These are phyloP conservation scores for Pseudofabraea citricarpa DNA, from an alignment of 2,329 filamentous ascomycete species.

Conservation along the genomic window DNA sequence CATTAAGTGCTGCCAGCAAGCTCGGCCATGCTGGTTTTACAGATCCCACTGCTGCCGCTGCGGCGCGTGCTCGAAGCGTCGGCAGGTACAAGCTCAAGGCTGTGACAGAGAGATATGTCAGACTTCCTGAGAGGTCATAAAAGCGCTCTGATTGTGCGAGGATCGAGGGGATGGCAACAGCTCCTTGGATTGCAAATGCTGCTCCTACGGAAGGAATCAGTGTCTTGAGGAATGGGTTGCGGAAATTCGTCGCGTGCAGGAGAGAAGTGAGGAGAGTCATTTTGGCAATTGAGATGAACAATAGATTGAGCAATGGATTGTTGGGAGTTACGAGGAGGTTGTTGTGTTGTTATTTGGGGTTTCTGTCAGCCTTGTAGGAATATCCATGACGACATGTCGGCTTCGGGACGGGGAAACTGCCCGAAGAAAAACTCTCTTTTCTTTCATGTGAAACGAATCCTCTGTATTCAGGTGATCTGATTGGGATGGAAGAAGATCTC, in stretches of 20 bases:
- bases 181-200: slow-evolving; percentile 59
- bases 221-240: slow-evolving; percentile 56
- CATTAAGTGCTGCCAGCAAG: slow-evolving; percentile 39
- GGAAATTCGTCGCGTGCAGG: slow-evolving; percentile 56
- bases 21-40: slow-evolving; percentile 39
- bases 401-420: not conserved
- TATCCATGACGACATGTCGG: not conserved
- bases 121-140: slow-evolving; percentile 63
- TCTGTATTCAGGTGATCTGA: too few relatives aligned
- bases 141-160: slow-evolving; percentile 56
- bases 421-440: not conserved
- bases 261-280: slow-evolving; percentile 38
- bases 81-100: slow-evolving; percentile 58
- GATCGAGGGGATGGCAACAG: slow-evolving; percentile 58
- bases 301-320: not conserved
- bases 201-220: slow-evolving; percentile 57
- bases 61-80: slow-evolving; percentile 47
- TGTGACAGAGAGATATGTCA: slow-evolving; percentile 62
- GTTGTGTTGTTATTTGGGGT: not conserved
- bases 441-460: too few relatives aligned
- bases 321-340: not conserved
- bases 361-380: not conserved
- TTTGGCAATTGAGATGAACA: slow-evolving; percentile 5
- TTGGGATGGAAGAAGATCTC: too few relatives aligned
- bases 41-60: slow-evolving; percentile 36